Conservation (phyloP, 306 rosid genomes). For the Quercus dentata region DNA sequence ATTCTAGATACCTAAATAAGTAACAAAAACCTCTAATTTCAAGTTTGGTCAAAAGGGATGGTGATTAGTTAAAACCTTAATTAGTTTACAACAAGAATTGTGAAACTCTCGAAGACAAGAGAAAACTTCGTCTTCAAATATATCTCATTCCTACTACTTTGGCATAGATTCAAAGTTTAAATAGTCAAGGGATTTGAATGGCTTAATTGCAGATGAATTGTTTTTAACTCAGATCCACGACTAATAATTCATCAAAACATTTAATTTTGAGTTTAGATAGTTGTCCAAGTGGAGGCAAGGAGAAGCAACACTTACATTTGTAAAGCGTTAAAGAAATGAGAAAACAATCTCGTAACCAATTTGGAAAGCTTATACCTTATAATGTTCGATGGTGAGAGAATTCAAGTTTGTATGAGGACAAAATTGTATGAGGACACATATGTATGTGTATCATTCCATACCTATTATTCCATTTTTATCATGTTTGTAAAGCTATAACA, state of each 20-base stretch:
- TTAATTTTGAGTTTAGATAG: slow-evolving; percentile 16
- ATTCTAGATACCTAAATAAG: too few species aligned
- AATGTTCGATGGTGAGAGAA: neutral
- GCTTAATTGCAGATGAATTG: neutral
- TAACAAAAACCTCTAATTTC: neutral
- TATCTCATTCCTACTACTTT: slow-evolving; percentile 26
- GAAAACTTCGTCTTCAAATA: slow-evolving; percentile 9
- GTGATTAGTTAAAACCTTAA: slow-evolving; percentile 17
- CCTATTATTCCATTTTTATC: too few species aligned
- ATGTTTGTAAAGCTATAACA: too few species aligned
- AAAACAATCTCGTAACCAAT: slow-evolving; percentile 17
- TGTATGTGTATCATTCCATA: too few species aligned
- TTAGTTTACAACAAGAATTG: slow-evolving; percentile 25
- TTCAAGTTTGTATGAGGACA: slow-evolving; percentile 18
- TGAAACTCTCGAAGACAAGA: slow-evolving; percentile 29
- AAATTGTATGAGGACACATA: neutral
- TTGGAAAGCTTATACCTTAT: slow-evolving; percentile 13
- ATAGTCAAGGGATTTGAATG: slow-evolving; percentile 31
- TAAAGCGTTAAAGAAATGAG: neutral
- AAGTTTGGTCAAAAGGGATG: slow-evolving; percentile 32
- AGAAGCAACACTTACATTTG: neutral
- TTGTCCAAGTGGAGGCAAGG: neutral
- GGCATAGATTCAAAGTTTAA: slow-evolving; percentile 24
- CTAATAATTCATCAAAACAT: slow-evolving; percentile 14
- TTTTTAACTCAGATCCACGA: slow-evolving; percentile 26